A percentile compares a stretch with the other conserved stretches of the same genome.
phyloP scores from a whole-genome alignment of 139 green algal species.

The Micractinium sp. region DNA sequence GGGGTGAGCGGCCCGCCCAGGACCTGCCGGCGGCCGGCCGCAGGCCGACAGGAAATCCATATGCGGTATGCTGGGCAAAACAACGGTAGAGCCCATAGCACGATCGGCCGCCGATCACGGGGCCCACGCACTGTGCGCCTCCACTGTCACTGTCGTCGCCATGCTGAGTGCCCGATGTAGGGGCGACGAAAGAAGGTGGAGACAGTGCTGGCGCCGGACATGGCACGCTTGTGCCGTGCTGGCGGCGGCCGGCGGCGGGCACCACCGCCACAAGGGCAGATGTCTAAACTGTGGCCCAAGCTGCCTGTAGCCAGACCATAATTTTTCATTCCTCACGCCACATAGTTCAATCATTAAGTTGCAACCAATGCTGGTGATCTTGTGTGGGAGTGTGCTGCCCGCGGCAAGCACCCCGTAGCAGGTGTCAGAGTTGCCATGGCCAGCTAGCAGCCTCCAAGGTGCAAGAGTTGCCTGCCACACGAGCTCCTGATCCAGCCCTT shows the following conservation, averaged over 20 bases:
- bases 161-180: background rate
- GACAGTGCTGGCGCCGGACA: background rate
- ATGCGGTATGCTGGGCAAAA: background rate
- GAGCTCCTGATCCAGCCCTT: no score
- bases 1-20: background rate
- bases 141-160: background rate
- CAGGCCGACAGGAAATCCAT: background rate
- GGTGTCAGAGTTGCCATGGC: no score
- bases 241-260: background rate
- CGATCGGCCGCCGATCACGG: background rate
- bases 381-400: no score
- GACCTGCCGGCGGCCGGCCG: no score
- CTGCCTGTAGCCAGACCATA: no score
- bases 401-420: no score
- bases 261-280: no score
- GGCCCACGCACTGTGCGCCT: constrained; percentile 13
- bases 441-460: background rate
- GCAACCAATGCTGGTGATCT: no score
- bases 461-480: background rate
- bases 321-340: no score
- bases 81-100: background rate
- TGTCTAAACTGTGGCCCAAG: no score
- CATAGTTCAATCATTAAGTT: no score
- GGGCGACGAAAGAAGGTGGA: no score
- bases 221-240: background rate